Base-by-base conservation (phyloP, 139 green algal genomes). In the Axilococcus clingmanii region DNA sequence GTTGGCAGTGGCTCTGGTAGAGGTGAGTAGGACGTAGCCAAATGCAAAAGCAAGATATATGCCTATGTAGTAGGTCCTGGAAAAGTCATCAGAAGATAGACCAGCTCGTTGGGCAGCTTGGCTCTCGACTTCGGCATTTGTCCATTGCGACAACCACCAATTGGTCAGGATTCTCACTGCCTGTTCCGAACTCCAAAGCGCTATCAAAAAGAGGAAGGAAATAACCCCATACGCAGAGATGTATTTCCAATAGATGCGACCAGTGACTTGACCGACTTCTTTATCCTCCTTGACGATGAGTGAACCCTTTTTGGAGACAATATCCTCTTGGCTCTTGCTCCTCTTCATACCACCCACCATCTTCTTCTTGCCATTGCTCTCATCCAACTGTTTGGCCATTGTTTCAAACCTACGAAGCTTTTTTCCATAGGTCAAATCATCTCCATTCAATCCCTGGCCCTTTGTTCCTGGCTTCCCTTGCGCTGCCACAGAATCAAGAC, bases 41-140 rank as follows among this genome's bases (percentile, higher is more conserved):
- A 76, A 36, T 20, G 66, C 59, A 28, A 77, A 52, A n/a, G 66
- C 69, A n/a, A 77, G 29, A 53, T 77, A 77, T 25, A 52, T 66
- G 17, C 65, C 69, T 19, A 76, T 52, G 34, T 68, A 71, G 4
- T 24, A 6, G 15, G 24, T 41, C 32, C 63, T 40, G 54, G 48
- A 47, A 17, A 65, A 43, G 6, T 4, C 8, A 33, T 28, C 29
- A 37, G 45, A 33, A 37, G 12, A 8, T 12, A 36, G 23, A 20
- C 28, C 49, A 5, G 49, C 25, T 15, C 31, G 7, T 33, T 15
- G 28, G 23, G 15, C 0, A 32, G 20, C 34, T 7, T 33, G 19
- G 29, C 30, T 22, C 15, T 57, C 28, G n/a, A 62, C 30, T 44
- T 76, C 56, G 1, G 67, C 67, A 6, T 37, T 30, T 35, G 52